Conservation (phyloP, 345 rosid genomes). For the Hibiscus tridactylites region DNA sequence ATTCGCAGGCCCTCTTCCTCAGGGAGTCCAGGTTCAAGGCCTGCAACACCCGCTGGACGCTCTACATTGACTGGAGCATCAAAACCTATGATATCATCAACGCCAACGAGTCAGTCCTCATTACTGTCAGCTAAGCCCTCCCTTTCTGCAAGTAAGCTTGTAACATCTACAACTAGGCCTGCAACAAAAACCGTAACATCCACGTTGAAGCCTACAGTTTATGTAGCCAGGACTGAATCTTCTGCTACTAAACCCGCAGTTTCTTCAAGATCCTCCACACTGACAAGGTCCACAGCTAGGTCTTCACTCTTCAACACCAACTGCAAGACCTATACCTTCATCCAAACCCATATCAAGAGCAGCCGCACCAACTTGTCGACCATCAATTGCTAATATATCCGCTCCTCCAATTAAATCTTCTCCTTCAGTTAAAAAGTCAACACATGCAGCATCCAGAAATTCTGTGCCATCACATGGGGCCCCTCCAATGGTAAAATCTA, state of each 20-base stretch:
- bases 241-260: constrained; percentile 37
- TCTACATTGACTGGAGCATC: constrained; percentile 42
- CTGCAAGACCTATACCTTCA: constrained; percentile 64
- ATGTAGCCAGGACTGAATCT: constrained; percentile 32
- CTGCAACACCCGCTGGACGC: constrained; percentile 78
- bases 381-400: constrained; percentile 38
- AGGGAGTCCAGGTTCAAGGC: constrained; percentile 90
- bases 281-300: constrained; percentile 65
- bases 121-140: constrained; percentile 47
- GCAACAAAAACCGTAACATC: constrained; percentile 34
- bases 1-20: constrained; percentile 80
- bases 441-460: constrained; percentile 37
- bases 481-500: constrained; percentile 67
- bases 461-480: constrained; percentile 55
- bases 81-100: constrained; percentile 65
- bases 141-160: constrained; percentile 24
- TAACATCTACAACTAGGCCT: constrained; percentile 9
- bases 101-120: constrained; percentile 74
- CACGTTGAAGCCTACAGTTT: constrained; percentile 27
- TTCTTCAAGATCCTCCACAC: constrained; percentile 78
- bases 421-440: constrained; percentile 36
- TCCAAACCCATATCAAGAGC: constrained; percentile 67
- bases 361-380: constrained; percentile 77
- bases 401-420: constrained; percentile 44
- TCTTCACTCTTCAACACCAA: constrained; percentile 90